Base-by-base conservation (phyloP, 2,329 filamentous ascomycete genomes). In the Paecilomyces formosus region DNA sequence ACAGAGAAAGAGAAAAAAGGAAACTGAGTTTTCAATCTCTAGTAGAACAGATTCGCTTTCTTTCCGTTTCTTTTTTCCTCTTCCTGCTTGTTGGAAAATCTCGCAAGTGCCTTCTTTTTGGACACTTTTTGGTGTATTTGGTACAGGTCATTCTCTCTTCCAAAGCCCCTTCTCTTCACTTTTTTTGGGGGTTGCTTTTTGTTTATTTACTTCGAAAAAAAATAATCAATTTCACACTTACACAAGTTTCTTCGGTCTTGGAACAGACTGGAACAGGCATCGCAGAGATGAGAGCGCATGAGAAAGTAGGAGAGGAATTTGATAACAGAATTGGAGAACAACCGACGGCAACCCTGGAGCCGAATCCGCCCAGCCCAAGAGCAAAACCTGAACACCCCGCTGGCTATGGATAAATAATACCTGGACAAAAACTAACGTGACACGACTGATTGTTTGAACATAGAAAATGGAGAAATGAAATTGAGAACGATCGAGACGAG, bases 361-460 rank as follows among this genome's bases (percentile, higher is more conserved):
- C 39, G 39, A 45, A 45, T 45, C 39, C 39, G 39, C 39, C 39
- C 39, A 45, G 39, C 18, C 39, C 39, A 45, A 31, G 53, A 55
- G 18, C 13, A 30, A 55, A 55, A 35, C 53, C 26, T 30, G 53
- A 55, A 55, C 26, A 55, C 26, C 26, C 30, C 31, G 31, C 53
- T 31, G 26, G 53, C 53, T 31, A 55, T 30, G 21, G 31, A 55
- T 22, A 35, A 31, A 31, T 22, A 55, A 12, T 55, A 31, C 21
- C 26, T 22, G 30, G 52, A 62, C 59, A 60, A 62, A 53, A 28
- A 54, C 15, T 53, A 56, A 57, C 45, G 57, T 56, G 11, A 54
- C 30, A 52, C 15, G n/a, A 18, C 39, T 8, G n/a, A 45, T 18
- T 30, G 21, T 24, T 30, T 55, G 26, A 56, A 33, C 15, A 57